A percentile compares a stretch with the other conserved stretches of the same genome.
phyloP scores from a whole-genome alignment of 1,139 yeast species.

The Candida dubliniensis region DNA sequence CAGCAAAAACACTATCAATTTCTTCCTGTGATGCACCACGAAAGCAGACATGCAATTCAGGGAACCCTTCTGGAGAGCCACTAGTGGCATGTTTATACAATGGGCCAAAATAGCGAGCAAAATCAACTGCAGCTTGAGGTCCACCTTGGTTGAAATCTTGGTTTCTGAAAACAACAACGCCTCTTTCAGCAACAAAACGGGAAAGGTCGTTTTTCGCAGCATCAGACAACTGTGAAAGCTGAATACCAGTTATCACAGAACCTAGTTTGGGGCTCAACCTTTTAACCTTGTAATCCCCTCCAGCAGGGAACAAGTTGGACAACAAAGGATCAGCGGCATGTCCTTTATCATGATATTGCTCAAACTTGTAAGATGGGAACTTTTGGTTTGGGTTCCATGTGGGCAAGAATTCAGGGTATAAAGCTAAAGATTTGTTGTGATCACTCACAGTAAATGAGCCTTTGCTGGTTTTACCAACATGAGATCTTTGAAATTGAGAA shows the following conservation, averaged over 20 bases:
- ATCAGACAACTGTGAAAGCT: slow-evolving; percentile 27
- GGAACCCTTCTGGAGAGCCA: slow-evolving; percentile 38
- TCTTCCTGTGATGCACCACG: slow-evolving; percentile 30
- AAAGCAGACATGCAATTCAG: slow-evolving; percentile 36
- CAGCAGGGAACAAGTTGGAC: slow-evolving; percentile 18
- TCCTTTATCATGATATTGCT: slow-evolving; percentile 25
- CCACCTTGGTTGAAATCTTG: slow-evolving; percentile 38
- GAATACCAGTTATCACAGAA: slow-evolving; percentile 26
- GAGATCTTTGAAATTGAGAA: slow-evolving; percentile 31
- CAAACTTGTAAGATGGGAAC: slow-evolving; percentile 23
- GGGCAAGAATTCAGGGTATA: slow-evolving; percentile 27
- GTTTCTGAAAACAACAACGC: slow-evolving; percentile 40
- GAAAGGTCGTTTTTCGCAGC: slow-evolving; percentile 40
- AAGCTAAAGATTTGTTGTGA: slow-evolving; percentile 20
- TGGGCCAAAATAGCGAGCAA: slow-evolving; percentile 37
- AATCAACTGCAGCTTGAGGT: slow-evolving; percentile 32
- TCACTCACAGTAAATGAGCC: slow-evolving; percentile 29
- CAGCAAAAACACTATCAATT: slow-evolving; percentile 23
- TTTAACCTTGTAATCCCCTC: slow-evolving; percentile 11
- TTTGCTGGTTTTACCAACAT: slow-evolving; percentile 22
- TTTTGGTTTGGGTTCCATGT: slow-evolving; percentile 32
- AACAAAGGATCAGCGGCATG: slow-evolving; percentile 19
- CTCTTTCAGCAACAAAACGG: slow-evolving; percentile 39
- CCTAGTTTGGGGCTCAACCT: slow-evolving; percentile 29
- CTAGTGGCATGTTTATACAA: slow-evolving; percentile 43